phyloP scores from a whole-genome alignment of 2,329 filamentous ascomycete genomes.

The Talaromyces verruculosus region DNA sequence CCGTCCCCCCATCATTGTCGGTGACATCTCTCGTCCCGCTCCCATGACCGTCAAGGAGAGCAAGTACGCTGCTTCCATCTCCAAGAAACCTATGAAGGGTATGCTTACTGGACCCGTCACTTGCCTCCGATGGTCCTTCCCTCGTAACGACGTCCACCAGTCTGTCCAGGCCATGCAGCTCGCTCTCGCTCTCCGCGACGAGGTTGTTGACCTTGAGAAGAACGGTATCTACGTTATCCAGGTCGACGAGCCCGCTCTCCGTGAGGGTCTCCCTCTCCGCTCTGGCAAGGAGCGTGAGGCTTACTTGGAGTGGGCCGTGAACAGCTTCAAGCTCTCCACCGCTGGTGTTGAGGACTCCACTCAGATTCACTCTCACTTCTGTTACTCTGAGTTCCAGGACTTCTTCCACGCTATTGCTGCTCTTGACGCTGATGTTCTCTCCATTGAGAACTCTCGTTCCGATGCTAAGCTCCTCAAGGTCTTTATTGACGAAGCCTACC shows the following conservation, averaged over 20 bases:
- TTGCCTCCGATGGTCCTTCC: conserved; percentile 99
- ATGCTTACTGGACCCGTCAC: conserved; percentile 99
- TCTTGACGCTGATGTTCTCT: conserved; percentile 95
- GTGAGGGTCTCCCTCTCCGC: conserved; percentile 98
- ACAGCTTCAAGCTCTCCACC: conserved; percentile 95
- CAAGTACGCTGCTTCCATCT: conserved; percentile 94
- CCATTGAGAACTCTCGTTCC: conserved; percentile 99
- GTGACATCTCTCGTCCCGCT: conserved; percentile 93
- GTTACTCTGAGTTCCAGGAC: conserved; percentile 99
- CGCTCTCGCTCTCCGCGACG: conserved; percentile 94
- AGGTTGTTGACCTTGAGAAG: conserved; percentile 96
- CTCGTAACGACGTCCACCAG: conserved; percentile 98
- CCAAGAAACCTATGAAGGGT: conserved; percentile 99
- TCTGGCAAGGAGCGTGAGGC: conserved; percentile 90
- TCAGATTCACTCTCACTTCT: conserved; percentile 99
- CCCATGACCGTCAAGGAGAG: conserved; percentile 99
- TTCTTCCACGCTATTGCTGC: conserved; percentile 99
- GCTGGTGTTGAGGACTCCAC: conserved; percentile 91
- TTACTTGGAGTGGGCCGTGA: conserved; percentile 96
- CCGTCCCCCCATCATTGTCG: conserved; percentile 95
- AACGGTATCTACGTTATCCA: conserved; percentile 98
- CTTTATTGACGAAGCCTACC: conserved; percentile 96
- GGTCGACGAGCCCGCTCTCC: conserved; percentile 97
- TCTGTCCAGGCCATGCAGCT: conserved; percentile 98
- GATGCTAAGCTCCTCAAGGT: conserved; percentile 99